Percentiles rank a stretch among this genome's conserved stretches.
These are phyloP conservation scores for Ceratocystis ficicola DNA, from an alignment of 2,329 filamentous ascomycete genomes.

Conservation along the genomic window DNA sequence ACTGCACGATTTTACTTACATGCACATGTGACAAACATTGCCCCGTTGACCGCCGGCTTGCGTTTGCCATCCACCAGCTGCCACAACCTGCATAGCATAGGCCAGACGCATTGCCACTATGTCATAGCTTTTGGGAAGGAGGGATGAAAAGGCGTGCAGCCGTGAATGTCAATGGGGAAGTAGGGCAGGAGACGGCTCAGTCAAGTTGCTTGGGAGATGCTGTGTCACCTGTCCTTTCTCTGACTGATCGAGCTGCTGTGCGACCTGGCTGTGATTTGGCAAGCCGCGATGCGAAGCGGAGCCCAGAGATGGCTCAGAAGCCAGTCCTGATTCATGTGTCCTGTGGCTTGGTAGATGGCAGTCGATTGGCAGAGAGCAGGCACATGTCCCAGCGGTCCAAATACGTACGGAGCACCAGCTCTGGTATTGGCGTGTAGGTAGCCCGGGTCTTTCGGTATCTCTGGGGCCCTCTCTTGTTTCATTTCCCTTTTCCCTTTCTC, in stretches of 20 bases:
- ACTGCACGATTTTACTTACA: background rate
- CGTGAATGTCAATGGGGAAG: background rate
- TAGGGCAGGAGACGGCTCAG: background rate
- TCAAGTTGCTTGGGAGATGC: background rate
- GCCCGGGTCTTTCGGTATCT: too few species aligned
- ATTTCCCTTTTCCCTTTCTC: background rate
- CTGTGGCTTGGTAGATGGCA: background rate
- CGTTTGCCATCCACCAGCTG: background rate
- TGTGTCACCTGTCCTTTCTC: background rate
- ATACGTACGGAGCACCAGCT: slow-evolving; percentile 28
- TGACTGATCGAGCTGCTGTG: slow-evolving; percentile 4
- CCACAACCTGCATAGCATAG: background rate
- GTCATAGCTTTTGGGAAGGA: background rate
- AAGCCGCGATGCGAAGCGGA: slow-evolving; percentile 27
- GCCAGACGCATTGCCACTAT: background rate
- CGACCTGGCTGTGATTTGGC: background rate
- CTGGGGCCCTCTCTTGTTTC: background rate
- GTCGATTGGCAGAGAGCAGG: background rate
- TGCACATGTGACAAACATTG: background rate
- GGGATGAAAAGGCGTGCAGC: background rate
- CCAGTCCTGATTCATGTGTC: background rate
- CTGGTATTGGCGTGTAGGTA: background rate
- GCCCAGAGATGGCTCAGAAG: background rate
- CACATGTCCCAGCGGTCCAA: background rate
- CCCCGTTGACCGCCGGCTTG: background rate